A percentile compares a stretch with the other conserved stretches of the same genome.
These are phyloP conservation scores for Ceriops decandra DNA, from an alignment of 345 rosid genomes.

Conservation along the genomic window DNA sequence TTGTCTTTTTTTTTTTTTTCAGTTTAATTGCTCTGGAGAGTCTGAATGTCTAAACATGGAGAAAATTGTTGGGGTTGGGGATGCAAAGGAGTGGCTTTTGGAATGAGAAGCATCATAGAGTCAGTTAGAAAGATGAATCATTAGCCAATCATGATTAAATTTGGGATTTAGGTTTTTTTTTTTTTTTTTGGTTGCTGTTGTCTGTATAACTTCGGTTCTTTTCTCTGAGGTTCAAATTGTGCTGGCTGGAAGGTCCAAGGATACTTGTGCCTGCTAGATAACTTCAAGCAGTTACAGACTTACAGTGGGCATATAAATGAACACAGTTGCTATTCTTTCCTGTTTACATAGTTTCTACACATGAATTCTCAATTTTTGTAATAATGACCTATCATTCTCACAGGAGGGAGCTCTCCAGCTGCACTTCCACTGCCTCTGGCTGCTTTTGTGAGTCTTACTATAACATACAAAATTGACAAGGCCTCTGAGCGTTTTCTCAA, in stretches of 20 bases:
- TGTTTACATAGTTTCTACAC: background rate
- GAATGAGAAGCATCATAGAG: background rate
- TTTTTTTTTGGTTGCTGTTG: background rate
- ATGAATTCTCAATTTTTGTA: background rate
- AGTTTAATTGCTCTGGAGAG: background rate
- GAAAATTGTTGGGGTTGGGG: background rate
- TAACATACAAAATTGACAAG: slow-evolving; percentile 90
- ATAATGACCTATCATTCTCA: background rate
- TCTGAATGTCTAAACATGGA: background rate
- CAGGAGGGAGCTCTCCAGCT: slow-evolving; percentile 83
- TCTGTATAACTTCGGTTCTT: background rate
- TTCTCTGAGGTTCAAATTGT: slow-evolving; percentile 22
- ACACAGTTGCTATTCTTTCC: background rate
- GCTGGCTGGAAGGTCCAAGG: slow-evolving; percentile 44
- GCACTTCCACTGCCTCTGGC: slow-evolving; percentile 94
- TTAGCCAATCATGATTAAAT: too few species aligned
- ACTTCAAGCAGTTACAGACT: background rate
- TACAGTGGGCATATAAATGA: background rate
- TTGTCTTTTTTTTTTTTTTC: background rate
- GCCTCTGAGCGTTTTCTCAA: slow-evolving; percentile 66
- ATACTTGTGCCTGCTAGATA: background rate
- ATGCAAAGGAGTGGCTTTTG: too few species aligned
- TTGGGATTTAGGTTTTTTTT: too few species aligned
- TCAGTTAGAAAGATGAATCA: background rate
- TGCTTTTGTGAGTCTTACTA: slow-evolving; percentile 87